These are phyloP conservation scores for Aspergillus piperis DNA, from an alignment of 2,329 filamentous ascomycete genomes.

Conservation along the genomic window DNA sequence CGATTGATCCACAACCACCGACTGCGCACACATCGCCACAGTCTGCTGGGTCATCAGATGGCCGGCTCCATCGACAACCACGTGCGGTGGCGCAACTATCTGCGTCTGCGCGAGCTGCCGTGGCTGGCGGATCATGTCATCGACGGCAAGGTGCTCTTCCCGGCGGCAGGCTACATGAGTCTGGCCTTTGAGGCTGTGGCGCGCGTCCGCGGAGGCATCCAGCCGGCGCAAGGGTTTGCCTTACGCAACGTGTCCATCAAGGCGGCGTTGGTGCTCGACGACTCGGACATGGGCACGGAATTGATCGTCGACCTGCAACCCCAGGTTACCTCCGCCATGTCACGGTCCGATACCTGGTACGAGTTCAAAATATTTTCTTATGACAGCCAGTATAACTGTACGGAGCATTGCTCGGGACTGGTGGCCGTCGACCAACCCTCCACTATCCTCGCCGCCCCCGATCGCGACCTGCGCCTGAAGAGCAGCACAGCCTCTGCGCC, in stretches of 20 bases:
- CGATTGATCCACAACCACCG: background rate
- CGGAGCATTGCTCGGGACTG: slow-evolving; percentile 4
- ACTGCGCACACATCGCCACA: background rate
- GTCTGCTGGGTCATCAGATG: background rate
- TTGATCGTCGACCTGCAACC: background rate
- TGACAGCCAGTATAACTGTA: background rate
- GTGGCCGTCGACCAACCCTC: background rate
- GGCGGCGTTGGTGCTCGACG: background rate
- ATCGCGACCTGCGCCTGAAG: background rate
- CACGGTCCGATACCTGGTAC: background rate
- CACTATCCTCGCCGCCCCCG: background rate
- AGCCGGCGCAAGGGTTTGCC: background rate
- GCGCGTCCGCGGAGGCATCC: background rate
- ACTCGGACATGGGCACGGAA: slow-evolving; percentile 5
- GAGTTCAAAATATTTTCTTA: slow-evolving; percentile 5
- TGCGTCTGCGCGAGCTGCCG: slow-evolving; percentile 5
- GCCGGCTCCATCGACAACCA: background rate
- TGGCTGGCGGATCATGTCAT: slow-evolving; percentile 12
- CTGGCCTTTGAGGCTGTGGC: slow-evolving; percentile 9
- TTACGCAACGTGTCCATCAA: background rate
- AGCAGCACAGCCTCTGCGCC: background rate
- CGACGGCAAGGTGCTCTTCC: slow-evolving; percentile 6
- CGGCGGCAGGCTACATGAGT: slow-evolving; percentile 8
- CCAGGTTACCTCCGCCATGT: background rate
- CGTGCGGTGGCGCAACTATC: slow-evolving; percentile 2